A percentile compares a stretch with the other conserved stretches of the same genome.
phyloP scores from a whole-genome alignment of 2,329 filamentous ascomycete genomes.

The Cladosporium cucumerinum region DNA sequence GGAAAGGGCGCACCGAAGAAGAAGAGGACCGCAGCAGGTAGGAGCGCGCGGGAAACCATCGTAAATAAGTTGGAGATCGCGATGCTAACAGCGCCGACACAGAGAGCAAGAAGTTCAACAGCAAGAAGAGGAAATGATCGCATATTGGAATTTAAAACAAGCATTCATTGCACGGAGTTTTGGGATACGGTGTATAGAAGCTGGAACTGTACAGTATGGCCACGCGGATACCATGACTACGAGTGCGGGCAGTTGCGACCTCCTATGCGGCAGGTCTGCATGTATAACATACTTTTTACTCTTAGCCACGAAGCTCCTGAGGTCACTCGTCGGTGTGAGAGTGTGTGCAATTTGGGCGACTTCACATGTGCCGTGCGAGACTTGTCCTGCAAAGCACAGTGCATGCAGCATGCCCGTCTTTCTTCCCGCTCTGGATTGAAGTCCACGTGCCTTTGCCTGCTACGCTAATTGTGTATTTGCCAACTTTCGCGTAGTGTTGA shows the following conservation, averaged over 20 bases:
- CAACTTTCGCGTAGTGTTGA: background rate
- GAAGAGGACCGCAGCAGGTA: slow-evolving; percentile 62
- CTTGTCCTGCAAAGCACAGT: no score
- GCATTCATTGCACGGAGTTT: slow-evolving; percentile 11
- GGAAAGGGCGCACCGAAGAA: slow-evolving; percentile 90
- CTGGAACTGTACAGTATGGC: slow-evolving; percentile 13
- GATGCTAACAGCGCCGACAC: background rate
- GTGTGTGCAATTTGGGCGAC: background rate
- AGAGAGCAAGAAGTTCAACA: slow-evolving; percentile 20
- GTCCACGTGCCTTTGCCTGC: no score
- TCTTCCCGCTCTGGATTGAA: no score
- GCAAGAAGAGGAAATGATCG: slow-evolving; percentile 18
- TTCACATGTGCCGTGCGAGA: no score
- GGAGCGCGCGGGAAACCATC: slow-evolving; percentile 14
- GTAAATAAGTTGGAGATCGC: background rate
- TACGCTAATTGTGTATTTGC: background rate
- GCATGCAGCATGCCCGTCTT: background rate
- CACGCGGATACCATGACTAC: slow-evolving; percentile 6
- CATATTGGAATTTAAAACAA: background rate
- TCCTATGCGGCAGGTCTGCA: background rate
- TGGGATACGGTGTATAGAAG: slow-evolving; percentile 9
- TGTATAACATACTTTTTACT: slow-evolving; percentile 14
- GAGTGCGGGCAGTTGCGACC: slow-evolving; percentile 1
- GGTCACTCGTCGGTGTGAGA: background rate
- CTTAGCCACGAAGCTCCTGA: no score